Conservation (phyloP, 768 basidiomycete genomes). For the Collybiopsis confluens region DNA sequence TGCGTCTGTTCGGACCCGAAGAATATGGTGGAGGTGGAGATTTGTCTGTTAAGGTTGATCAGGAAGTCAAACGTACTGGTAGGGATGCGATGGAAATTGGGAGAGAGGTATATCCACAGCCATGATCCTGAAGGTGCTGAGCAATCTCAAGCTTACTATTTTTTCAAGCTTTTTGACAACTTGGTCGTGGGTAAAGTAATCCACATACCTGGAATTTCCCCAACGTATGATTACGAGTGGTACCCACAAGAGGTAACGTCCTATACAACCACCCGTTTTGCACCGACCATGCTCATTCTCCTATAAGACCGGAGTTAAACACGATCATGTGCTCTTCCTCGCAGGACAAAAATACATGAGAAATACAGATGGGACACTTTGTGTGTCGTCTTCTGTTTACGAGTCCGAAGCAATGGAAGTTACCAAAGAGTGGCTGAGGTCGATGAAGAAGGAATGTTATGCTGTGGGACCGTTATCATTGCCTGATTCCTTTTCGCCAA, state of each 20-base stretch:
- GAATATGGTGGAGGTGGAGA: not conserved
- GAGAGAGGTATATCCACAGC: not conserved
- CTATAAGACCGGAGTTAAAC: too few relatives aligned
- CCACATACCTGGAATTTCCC: not conserved
- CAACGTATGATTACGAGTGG: not conserved
- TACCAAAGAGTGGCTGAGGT: slow-evolving; percentile 1
- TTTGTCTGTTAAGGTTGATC: not conserved
- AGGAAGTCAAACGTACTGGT: not conserved
- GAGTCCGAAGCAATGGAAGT: not conserved
- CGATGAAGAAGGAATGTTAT: not conserved
- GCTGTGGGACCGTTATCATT: not conserved
- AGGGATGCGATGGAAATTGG: not conserved
- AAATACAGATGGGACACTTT: not conserved
- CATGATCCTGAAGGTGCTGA: not conserved
- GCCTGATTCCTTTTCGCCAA: not conserved
- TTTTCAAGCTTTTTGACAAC: not conserved
- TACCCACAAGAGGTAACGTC: not conserved
- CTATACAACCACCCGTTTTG: not conserved
- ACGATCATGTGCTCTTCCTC: not conserved
- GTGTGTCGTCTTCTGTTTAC: not conserved
- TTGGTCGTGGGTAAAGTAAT: not conserved
- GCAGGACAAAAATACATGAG: not conserved
- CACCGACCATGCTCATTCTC: not conserved
- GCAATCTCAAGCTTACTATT: not conserved
- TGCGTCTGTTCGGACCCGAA: not conserved